Conservation (phyloP, 768 basidiomycete species). For the Pleurotus sapidus region DNA sequence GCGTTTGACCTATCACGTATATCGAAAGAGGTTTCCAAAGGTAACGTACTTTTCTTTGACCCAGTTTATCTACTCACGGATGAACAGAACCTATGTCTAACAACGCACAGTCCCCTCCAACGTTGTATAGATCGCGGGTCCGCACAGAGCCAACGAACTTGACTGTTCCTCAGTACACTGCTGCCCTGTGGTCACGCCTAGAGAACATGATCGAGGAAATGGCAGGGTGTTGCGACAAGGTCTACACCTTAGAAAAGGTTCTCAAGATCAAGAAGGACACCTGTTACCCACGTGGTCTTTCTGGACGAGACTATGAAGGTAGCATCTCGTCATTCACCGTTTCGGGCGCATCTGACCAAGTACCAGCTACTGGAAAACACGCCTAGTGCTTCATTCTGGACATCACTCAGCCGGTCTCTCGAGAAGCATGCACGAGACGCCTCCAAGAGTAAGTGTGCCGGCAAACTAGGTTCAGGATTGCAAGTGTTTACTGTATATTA, state of each 20-base stretch:
- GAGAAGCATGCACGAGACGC: conserved; percentile 83
- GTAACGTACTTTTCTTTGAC: conserved; percentile 28
- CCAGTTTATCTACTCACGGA: conserved; percentile 6
- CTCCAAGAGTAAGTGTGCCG: conserved; percentile 55
- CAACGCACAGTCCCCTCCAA: conserved; percentile 35
- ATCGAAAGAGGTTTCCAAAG: conserved; percentile 85
- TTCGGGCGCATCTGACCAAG: background rate
- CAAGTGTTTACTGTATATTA: conserved; percentile 25
- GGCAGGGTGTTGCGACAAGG: conserved; percentile 90
- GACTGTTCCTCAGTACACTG: conserved; percentile 84
- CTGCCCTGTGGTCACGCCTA: conserved; percentile 77
- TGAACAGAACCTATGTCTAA: conserved; percentile 19
- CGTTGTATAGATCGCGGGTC: conserved; percentile 76
- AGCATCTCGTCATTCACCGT: background rate
- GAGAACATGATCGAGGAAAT: conserved; percentile 87
- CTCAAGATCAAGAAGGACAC: conserved; percentile 86
- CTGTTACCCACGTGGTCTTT: conserved; percentile 70
- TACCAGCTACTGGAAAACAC: conserved; percentile 80
- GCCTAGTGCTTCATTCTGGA: conserved; percentile 92
- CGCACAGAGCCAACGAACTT: conserved; percentile 88
- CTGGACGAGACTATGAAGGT: conserved; percentile 95
- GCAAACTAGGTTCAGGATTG: background rate
- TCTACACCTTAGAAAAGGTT: conserved; percentile 94
- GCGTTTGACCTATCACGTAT: conserved; percentile 88
- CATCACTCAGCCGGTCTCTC: conserved; percentile 70